Evolutionary conservation across 805 yeast species (phyloP), one percentile per base, ranked within the genome.

Genomic region (Pichia thaimueangensis): DNA sequence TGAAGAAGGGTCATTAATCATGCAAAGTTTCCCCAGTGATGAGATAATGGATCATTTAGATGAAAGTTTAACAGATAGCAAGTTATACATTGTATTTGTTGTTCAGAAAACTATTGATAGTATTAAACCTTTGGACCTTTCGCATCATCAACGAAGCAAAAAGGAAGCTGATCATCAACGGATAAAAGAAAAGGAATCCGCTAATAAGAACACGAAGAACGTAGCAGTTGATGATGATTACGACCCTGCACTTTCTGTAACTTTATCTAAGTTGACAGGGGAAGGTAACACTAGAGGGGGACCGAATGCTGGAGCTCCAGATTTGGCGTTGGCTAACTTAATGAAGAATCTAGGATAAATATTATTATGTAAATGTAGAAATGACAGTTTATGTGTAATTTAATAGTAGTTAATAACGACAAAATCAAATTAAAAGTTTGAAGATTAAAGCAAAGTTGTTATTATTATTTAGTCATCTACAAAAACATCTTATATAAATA

Each of bases 21-120:
- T 53, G 48, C 38, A 38, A 30, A 29, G 49, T 27, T 55, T 58
- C 34, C 48, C 52, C 33, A 43, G 43, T 32, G 53, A 50, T 17
- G 39, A 44, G 7, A 28, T 54, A 9, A 41, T 48, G 22, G 37
- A 41, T 15, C 42, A 48, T 34, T 27, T 49, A 25, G 45, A 43
- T 12, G 32, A 38, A 12, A 47, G 32, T 8, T 30, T 36, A 8
- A 37, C 41, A n/a, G 46, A 42, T 12, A 47, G 48, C 17, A 48
- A 52, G 22, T 43, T 62, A 48, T 57, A 55, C 48, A 42, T 56
- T 2, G 45, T 60, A 22, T 52, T 59, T 30, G 64, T 62, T 37
- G 59, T 55, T 17, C 52, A 51, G 27, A 49, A 53, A 27, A 57
- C 52, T 22, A 40, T 58, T 32, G 51, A 46, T 13, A 34, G 10